A percentile compares a stretch with the other conserved stretches of the same genome.
Evolutionary conservation across 257 asterid genomes (phyloP).

Genomic region (Solanum peruvianum): DNA sequence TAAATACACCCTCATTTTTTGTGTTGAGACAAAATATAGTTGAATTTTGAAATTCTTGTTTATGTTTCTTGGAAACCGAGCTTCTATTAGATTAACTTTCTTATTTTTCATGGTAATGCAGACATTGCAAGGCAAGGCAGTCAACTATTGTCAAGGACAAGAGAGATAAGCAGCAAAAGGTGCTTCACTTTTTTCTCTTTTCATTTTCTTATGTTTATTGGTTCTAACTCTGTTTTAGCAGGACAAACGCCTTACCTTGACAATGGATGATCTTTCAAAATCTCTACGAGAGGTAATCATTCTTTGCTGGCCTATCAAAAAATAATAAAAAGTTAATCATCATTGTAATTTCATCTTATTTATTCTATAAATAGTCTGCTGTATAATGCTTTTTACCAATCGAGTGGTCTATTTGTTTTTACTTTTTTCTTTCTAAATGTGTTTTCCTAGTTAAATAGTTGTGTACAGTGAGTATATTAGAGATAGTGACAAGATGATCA

Average conservation of each 20-base stretch:
- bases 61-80: neutral
- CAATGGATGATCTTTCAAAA: constrained; percentile 97
- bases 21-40: neutral
- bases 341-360: neutral
- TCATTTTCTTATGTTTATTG: neutral
- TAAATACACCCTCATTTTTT: neutral
- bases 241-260: constrained; percentile 90
- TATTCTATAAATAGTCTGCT: neutral
- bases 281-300: constrained; percentile 68
- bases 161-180: constrained; percentile 97
- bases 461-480: neutral
- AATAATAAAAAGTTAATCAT: neutral
- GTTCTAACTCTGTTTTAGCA: constrained; percentile 22
- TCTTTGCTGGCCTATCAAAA: neutral
- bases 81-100: neutral
- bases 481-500: neutral
- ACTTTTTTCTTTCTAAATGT: neutral
- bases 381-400: neutral
- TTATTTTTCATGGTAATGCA: constrained; percentile 20
- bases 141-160: constrained; percentile 72
- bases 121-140: constrained; percentile 93
- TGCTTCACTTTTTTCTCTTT: constrained; percentile 4
- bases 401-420: neutral
- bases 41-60: neutral
- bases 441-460: neutral